phyloP scores from a whole-genome alignment of 2,329 filamentous ascomycete species.

The Lizonia empirigonia region DNA sequence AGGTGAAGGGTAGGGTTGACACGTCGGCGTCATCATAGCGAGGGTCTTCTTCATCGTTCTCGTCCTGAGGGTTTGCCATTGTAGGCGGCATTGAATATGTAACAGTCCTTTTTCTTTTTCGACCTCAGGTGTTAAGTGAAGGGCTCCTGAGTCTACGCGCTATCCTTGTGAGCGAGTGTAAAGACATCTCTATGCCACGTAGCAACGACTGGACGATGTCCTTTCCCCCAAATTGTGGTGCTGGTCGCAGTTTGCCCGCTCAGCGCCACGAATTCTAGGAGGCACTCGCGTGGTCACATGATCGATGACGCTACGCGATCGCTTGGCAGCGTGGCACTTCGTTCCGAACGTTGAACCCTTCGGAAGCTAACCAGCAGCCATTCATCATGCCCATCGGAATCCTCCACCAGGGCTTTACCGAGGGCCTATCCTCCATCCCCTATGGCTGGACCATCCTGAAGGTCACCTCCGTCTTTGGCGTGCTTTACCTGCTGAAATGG shows the following conservation, averaged over 20 bases:
- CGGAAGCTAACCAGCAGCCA: slow-evolving; percentile 24
- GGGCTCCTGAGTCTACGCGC: not conserved
- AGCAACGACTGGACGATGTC: not conserved
- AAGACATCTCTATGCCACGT: not conserved
- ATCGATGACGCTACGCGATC: slow-evolving; percentile 37
- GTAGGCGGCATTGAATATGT: slow-evolving; percentile 1
- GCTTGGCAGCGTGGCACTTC: slow-evolving; percentile 31
- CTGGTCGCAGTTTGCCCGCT: not conserved
- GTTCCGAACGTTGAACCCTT: slow-evolving; percentile 33
- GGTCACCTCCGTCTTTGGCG: slow-evolving; percentile 56
- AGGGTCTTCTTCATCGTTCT: slow-evolving; percentile 22
- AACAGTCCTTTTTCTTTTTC: not conserved
- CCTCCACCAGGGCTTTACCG: slow-evolving; percentile 58
- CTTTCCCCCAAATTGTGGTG: not conserved
- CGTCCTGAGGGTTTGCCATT: slow-evolving; percentile 7
- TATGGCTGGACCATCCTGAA: slow-evolving; percentile 60
- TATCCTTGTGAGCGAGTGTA: not conserved
- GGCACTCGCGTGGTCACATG: slow-evolving; percentile 32
- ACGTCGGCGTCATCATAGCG: slow-evolving; percentile 56
- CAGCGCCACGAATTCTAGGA: not conserved
- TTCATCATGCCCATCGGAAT: slow-evolving; percentile 66
- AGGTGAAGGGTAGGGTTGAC: slow-evolving; percentile 63
- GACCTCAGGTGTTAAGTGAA: not conserved
- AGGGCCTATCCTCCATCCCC: slow-evolving; percentile 62
- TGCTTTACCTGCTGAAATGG: slow-evolving; percentile 68